Percentiles rank a stretch among this genome's conserved stretches.
Evolutionary conservation across 192 early-diverging fungal species (phyloP).

Genomic region (Pilaira anomala): DNA sequence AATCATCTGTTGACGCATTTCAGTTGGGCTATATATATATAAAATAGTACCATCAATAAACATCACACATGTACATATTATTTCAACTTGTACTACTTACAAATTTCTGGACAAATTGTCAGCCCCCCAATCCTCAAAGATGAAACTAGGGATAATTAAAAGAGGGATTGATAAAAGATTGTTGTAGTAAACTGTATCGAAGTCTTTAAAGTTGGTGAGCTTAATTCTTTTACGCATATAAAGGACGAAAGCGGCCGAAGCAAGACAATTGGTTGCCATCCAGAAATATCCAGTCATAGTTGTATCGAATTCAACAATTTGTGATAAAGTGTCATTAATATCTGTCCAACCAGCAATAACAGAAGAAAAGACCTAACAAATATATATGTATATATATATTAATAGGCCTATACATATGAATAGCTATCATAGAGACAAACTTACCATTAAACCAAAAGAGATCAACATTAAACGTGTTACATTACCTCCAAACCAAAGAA

Average conservation of each 20-base stretch:
- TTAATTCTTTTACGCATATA: conserved; percentile 90
- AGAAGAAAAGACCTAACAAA: conserved; percentile 74
- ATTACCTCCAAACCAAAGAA: conserved; percentile 72
- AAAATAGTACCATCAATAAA: background rate
- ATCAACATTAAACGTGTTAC: conserved; percentile 80
- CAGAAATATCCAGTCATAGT: conserved; percentile 70
- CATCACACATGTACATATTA: background rate
- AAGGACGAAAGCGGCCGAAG: conserved; percentile 84
- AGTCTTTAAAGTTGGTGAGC: conserved; percentile 91
- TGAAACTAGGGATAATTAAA: conserved; percentile 61
- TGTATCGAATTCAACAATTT: conserved; percentile 31
- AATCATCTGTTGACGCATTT: conserved; percentile 52
- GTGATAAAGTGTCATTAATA: conserved; percentile 40
- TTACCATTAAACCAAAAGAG: conserved; percentile 80
- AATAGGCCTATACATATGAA: background rate
- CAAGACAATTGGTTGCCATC: conserved; percentile 92
- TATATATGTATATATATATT: background rate
- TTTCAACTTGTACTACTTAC: conserved; percentile 32
- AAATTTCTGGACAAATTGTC: conserved; percentile 58
- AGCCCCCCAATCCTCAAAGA: conserved; percentile 67
- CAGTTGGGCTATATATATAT: conserved; percentile 36
- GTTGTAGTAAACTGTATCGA: conserved; percentile 98
- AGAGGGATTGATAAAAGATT: conserved; percentile 87
- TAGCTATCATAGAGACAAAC: background rate
- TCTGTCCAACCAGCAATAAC: conserved; percentile 86